Conservation (phyloP, 345 rosid species). For the Citrus sp. region DNA sequence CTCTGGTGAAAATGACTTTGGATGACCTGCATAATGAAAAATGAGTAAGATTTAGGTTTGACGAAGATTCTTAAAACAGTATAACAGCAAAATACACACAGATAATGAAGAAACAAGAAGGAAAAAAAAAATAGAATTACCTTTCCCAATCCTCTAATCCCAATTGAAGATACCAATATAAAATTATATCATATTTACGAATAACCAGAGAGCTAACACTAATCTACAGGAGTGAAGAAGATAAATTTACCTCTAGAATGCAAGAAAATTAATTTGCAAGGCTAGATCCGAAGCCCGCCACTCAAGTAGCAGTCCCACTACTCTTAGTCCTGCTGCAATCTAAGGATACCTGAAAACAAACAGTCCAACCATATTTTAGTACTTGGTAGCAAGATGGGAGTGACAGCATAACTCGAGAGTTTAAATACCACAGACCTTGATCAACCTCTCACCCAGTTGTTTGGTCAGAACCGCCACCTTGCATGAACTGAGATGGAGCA, state of each 20-base stretch:
- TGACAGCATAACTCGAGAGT: neutral
- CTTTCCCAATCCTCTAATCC: neutral
- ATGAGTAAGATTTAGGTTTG: neutral
- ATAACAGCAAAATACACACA: neutral
- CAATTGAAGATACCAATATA: neutral
- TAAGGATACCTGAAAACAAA: conserved; percentile 54
- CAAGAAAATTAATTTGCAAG: conserved; percentile 66
- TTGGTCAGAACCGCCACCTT: conserved; percentile 82
- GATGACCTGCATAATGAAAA: conserved; percentile 56
- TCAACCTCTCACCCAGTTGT: conserved; percentile 72
- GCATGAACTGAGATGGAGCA: conserved; percentile 74
- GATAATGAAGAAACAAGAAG: neutral
- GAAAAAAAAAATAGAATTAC: no score
- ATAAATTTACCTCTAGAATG: conserved; percentile 73
- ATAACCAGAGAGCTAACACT: neutral
- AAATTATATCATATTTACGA: neutral
- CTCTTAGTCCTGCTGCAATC: conserved; percentile 76
- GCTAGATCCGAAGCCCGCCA: conserved; percentile 84
- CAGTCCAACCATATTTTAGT: neutral
- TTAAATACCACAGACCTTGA: conserved; percentile 37
- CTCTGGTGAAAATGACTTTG: conserved; percentile 65
- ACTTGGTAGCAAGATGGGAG: neutral
- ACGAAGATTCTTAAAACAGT: neutral
- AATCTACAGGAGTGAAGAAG: neutral
- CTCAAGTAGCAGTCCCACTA: conserved; percentile 76